phyloP scores from a whole-genome alignment of 2,329 filamentous ascomycete genomes.

The Ascocoryne sarcoides region DNA sequence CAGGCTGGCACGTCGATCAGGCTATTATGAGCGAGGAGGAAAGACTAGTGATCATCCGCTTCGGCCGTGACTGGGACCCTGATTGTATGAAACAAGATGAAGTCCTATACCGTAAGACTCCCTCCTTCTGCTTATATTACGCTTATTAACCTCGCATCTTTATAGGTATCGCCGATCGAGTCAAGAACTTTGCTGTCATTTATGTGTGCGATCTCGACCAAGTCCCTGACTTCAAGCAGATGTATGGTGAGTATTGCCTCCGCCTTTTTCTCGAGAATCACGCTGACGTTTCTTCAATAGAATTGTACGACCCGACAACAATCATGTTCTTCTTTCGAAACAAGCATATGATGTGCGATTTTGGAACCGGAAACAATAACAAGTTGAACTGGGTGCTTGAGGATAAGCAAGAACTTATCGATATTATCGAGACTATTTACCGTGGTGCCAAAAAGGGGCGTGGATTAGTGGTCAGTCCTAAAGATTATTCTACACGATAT shows the following conservation, averaged over 20 bases:
- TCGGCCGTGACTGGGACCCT: conserved; percentile 77
- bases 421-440: conserved; percentile 97
- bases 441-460: conserved; percentile 96
- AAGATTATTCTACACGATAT: conserved; percentile 38
- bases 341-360: conserved; percentile 98
- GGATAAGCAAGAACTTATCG: conserved; percentile 97
- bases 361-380: conserved; percentile 97
- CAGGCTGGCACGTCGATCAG: conserved; percentile 97
- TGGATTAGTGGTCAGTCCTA: conserved; percentile 92
- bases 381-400: conserved; percentile 95
- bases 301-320: conserved; percentile 83
- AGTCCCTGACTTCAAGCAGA: conserved; percentile 87
- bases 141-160: conserved; percentile 1
- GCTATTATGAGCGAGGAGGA: conserved; percentile 86
- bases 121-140: background rate
- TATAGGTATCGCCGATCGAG: conserved; percentile 68
- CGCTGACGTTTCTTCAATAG: conserved; percentile 21
- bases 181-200: conserved; percentile 89
- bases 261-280: background rate
- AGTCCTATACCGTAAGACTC: conserved; percentile 46
- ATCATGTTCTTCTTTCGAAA: conserved; percentile 98
- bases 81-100: conserved; percentile 83
- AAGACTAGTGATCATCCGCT: conserved; percentile 85
- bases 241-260: conserved; percentile 56
- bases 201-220: conserved; percentile 91